Base-by-base conservation (phyloP, 176 grass and related monocot genomes). In the Triticum urartu region DNA sequence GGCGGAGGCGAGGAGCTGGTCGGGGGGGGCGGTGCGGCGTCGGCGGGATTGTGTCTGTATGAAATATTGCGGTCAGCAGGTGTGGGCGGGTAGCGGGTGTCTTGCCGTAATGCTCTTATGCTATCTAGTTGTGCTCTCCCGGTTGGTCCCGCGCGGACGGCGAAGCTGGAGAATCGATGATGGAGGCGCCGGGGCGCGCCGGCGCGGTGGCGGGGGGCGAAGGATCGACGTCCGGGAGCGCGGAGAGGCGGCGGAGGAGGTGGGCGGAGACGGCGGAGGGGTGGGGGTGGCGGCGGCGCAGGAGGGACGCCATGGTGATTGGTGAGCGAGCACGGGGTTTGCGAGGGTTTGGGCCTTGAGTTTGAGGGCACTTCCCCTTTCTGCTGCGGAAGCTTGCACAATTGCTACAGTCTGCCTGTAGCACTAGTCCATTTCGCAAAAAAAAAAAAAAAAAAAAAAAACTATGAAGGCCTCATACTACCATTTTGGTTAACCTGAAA, bases 261-360 rank as follows among this genome's bases (percentile, higher is more conserved):
- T 52, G 76, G 47, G 75, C 35, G 45, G 60, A 54, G 77, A 52
- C 73, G 74, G 38, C 13, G 81, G 17, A 79, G 40, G 64, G 64
- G 43, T 43, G 79, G 64, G 77, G 30, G 63, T 26, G 81, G 84
- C 82, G 81, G 68, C 83, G 91, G 89, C 30, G 80, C 26, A 88
- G 93, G 66, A 91, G 77, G 81, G 85, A 81, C 59, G 94, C 87
- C 93, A 95, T 96, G 84, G 87, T 87, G 73, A 75, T 72, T n/a
- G 50, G 42, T 4, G 66, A 50, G 64, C 21, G n/a, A 11, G 11
- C 17, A n/a, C 62, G 52, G 78, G 89, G 90, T 89, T 95, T 91
- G 25, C 22, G 32, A 83, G 61, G 78, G 64, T 45, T 88, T 84
- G 40, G 73, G 60, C 50, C 40, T 35, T 54, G 48, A 4, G 47